A percentile compares a stretch with the other conserved stretches of the same genome.
phyloP scores from a whole-genome alignment of 148 eudicot species.

The Chenopodium suecicum region DNA sequence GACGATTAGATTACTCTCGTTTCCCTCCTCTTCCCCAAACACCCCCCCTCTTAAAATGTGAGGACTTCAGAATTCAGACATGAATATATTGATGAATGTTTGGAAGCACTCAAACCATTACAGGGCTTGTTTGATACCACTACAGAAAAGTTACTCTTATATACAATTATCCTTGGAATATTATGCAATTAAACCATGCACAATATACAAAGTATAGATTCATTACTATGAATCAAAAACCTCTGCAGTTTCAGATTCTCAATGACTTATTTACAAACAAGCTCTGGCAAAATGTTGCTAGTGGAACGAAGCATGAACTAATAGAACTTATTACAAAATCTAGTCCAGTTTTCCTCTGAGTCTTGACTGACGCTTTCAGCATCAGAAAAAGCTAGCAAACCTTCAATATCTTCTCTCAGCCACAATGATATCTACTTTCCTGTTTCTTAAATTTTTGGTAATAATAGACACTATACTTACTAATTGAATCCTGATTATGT shows the following conservation, averaged over 20 bases:
- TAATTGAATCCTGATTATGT: slow-evolving; percentile 11
- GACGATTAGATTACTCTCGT: too few relatives aligned
- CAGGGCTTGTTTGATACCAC: background rate
- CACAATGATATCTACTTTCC: background rate
- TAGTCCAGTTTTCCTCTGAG: slow-evolving; percentile 6
- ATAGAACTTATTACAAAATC: slow-evolving; percentile 23
- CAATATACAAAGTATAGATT: background rate
- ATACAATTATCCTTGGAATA: background rate
- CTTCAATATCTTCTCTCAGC: slow-evolving; percentile 6
- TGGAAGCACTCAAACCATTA: too few relatives aligned
- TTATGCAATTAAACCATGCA: background rate
- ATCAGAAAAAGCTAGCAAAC: slow-evolving; percentile 7
- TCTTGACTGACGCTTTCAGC: background rate
- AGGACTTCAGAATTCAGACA: too few relatives aligned
- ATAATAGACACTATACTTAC: slow-evolving; percentile 18
- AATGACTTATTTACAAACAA: slow-evolving; percentile 5
- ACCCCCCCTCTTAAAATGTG: too few relatives aligned
- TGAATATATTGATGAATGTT: too few relatives aligned
- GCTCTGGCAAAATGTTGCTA: background rate
- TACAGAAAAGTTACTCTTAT: background rate
- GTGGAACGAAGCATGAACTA: slow-evolving; percentile 16
- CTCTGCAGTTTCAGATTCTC: background rate
- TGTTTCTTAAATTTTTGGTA: background rate
- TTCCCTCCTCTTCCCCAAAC: too few relatives aligned
- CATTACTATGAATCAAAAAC: background rate